Base-by-base conservation (phyloP, 495 filamentous ascomycete genomes). In the Penicillium macrosclerotiorum region DNA sequence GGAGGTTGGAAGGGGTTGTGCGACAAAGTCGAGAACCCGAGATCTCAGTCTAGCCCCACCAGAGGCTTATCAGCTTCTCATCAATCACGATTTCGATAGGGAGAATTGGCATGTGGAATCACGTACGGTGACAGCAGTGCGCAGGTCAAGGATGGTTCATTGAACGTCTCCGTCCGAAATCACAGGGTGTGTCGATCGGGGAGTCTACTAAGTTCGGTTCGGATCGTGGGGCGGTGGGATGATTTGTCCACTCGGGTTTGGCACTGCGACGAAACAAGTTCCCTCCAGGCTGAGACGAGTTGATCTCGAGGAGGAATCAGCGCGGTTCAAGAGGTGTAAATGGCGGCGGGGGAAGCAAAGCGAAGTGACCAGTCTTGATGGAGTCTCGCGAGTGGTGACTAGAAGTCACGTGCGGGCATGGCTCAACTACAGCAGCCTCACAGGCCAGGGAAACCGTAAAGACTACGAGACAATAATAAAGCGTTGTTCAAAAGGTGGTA, bases 1-100 rank as follows among this genome's bases (percentile, higher is more conserved):
- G 56, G 55, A 60, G 49, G 59, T 65, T 72, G 49, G 38, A 29
- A 55, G 55, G 58, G 49, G 59, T 65, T 72, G 68, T 69, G 66
- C 66, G 68, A 62, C 60, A 53, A 44, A 53, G 47, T 51, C 47
- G 49, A 55, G 40, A 56, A 49, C 39, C 43, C 34, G 46, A 49
- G 42, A 52, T 52, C 45, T 44, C 37, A 49, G 22, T 20, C 55
- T 59, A 30, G 44, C 49, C 49, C 55, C 52, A 55, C 59, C 49
- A 52, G 46, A 44, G 38, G 45, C 47, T 55, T 47, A 52, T 60
- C 50, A 57, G 51, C 32, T 46, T 56, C 13, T 29, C 23, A 34
- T 45, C 26, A 39, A 37, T 32, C 46, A 19, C 18, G 39, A 37
- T 4, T 12, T 29, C 13, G 35, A 5, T 40, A 13, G 43, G 24